A percentile compares a stretch with the other conserved stretches of the same genome.
phyloP scores from a whole-genome alignment of 1,284 basidiomycete genomes.

The Rhodotorula sp. region DNA sequence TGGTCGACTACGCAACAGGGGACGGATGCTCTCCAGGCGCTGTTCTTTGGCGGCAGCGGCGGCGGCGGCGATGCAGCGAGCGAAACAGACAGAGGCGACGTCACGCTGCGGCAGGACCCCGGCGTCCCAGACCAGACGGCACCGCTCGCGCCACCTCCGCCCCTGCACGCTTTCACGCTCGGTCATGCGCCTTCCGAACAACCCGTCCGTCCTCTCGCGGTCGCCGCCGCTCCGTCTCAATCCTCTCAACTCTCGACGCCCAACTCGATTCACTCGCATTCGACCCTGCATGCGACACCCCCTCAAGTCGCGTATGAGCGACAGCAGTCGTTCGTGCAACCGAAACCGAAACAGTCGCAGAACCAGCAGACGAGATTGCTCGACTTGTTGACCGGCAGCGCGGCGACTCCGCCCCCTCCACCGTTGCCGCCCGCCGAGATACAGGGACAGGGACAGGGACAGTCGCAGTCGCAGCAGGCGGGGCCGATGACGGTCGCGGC shows the following conservation, averaged over 20 bases:
- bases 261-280: background rate
- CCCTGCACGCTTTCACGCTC: background rate
- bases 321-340: conserved; percentile 35
- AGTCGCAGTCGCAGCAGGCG: background rate
- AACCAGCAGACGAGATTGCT: conserved; percentile 26
- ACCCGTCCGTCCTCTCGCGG: conserved; percentile 6
- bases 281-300: conserved; percentile 18
- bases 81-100: background rate
- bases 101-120: background rate
- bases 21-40: conserved; percentile 33
- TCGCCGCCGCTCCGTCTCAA: conserved; percentile 4
- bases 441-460: too few species aligned
- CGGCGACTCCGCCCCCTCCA: background rate
- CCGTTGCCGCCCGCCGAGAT: background rate
- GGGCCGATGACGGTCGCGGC: background rate
- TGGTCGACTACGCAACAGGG: conserved; percentile 36
- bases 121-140: background rate
- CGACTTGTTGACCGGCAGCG: conserved; percentile 22
- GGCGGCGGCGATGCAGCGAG: background rate
- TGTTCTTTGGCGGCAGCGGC: conserved; percentile 39
- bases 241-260: conserved; percentile 2
- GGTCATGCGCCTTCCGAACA: background rate
- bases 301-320: conserved; percentile 34
- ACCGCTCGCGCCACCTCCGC: background rate
- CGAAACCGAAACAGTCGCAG: conserved; percentile 20